Conservation (phyloP, 1,284 basidiomycete species). For the Phlebopus sp. region DNA sequence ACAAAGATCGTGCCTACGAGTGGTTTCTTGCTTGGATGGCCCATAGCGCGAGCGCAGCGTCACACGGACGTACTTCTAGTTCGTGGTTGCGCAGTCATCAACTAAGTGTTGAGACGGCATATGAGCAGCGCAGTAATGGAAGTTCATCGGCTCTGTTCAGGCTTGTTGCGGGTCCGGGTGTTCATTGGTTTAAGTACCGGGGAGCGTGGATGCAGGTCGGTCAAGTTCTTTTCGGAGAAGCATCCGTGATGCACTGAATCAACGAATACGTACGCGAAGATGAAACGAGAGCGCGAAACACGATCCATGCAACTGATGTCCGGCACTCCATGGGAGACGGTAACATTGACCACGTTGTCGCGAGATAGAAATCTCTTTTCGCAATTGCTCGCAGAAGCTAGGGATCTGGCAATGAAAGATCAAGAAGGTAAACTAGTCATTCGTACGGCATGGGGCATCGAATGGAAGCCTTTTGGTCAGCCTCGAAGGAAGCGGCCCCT, state of each 20-base stretch:
- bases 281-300: conserved; percentile 90
- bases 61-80: conserved; percentile 31
- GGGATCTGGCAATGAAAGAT: conserved; percentile 80
- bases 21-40: conserved; percentile 99
- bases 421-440: conserved; percentile 96
- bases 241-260: conserved; percentile 3
- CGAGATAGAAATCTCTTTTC: conserved; percentile 83
- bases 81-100: conserved; percentile 82
- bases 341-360: conserved; percentile 91
- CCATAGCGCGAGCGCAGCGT: conserved; percentile 45
- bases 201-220: conserved; percentile 94
- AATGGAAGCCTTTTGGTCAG: conserved; percentile 96
- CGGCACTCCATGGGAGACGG: conserved; percentile 96
- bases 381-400: conserved; percentile 80
- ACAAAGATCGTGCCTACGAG: conserved; percentile 91
- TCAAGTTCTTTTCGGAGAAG: conserved; percentile 4
- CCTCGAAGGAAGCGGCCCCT: conserved; percentile 87
- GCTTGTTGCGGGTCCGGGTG: conserved; percentile 93
- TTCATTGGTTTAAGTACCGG: conserved; percentile 88
- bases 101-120: conserved; percentile 89
- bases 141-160: conserved; percentile 86
- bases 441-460: conserved; percentile 94
- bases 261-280: conserved; percentile 44
- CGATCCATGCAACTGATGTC: conserved; percentile 90
- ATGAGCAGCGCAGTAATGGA: conserved; percentile 87